A percentile compares a stretch with the other conserved stretches of the same genome.
Conservation (phyloP, 108 stramenopile genomes). For the Fistulifera pelliculosa region DNA sequence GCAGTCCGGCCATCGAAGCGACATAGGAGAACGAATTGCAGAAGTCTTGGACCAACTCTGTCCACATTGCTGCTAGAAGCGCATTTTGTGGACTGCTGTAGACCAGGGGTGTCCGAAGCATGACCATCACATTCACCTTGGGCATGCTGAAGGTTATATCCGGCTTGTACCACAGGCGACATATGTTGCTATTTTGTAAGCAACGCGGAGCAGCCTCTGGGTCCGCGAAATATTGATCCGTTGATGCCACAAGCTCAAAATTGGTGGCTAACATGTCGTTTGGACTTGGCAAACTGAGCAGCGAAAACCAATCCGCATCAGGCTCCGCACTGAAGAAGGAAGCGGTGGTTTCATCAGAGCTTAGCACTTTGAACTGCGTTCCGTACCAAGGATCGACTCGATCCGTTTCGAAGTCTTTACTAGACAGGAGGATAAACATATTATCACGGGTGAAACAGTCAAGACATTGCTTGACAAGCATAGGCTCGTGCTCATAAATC, state of each 20-base stretch:
- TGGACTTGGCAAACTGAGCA: constrained; percentile 22
- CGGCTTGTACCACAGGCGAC: constrained; percentile 61
- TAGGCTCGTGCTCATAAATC: constrained; percentile 35
- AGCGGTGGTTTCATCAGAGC: constrained; percentile 9
- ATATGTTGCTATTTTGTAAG: constrained; percentile 10
- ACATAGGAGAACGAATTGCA: constrained; percentile 57
- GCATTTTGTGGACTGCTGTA: constrained; percentile 18
- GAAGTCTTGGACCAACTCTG: constrained; percentile 37
- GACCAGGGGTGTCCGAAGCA: constrained; percentile 23
- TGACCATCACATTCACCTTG: constrained; percentile 52
- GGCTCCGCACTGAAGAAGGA: constrained; percentile 5
- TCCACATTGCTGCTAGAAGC: constrained; percentile 16
- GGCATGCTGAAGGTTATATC: constrained; percentile 69
- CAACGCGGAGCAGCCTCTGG: constrained; percentile 9
- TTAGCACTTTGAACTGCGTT: constrained; percentile 22
- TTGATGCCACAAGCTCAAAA: constrained; percentile 25
- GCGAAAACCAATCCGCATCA: constrained; percentile 6
- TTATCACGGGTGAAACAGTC: constrained; percentile 1
- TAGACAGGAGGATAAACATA: constrained; percentile 39
- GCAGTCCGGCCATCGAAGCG: constrained; percentile 58
- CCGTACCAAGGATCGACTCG: constrained; percentile 44
- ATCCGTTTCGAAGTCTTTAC: constrained; percentile 18
- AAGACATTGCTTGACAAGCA: constrained; percentile 1
- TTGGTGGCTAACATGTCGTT: constrained; percentile 54
- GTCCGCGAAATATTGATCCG: neutral